Evolutionary conservation across 495 filamentous ascomycete genomes (phyloP).

Genomic region (Penicillium longicatenatum): DNA sequence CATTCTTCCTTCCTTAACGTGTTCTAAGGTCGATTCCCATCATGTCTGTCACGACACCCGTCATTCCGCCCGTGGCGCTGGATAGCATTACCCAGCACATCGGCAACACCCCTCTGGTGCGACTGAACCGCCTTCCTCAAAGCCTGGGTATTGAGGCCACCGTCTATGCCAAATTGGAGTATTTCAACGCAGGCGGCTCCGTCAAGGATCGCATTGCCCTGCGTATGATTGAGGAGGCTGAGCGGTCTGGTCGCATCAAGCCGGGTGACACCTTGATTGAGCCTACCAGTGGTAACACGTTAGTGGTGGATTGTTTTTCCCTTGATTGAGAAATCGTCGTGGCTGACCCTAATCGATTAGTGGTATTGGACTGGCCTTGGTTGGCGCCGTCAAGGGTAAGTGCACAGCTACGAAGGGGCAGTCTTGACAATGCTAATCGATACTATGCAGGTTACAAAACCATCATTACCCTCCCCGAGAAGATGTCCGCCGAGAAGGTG

Average conservation of each 20-base stretch:
- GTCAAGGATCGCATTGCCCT: constrained; percentile 97
- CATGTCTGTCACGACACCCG: constrained; percentile 24
- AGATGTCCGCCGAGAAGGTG: constrained; percentile 99
- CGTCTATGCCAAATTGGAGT: constrained; percentile 93
- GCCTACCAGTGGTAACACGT: constrained; percentile 97
- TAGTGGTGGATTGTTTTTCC: constrained; percentile 26
- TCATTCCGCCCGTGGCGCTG: constrained; percentile 41
- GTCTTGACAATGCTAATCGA: constrained; percentile 3
- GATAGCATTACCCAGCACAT: constrained; percentile 70
- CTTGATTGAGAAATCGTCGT: not conserved
- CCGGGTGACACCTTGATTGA: constrained; percentile 97
- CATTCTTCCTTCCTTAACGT: not conserved
- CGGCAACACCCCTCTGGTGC: constrained; percentile 92
- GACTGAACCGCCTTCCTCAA: constrained; percentile 87
- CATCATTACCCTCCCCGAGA: constrained; percentile 98
- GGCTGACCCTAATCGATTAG: constrained; percentile 41
- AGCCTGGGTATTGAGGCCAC: constrained; percentile 84
- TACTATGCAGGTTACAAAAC: constrained; percentile 72
- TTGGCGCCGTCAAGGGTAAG: constrained; percentile 86
- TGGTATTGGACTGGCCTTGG: constrained; percentile 92
- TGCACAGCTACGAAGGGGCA: not conserved
- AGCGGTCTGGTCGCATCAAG: constrained; percentile 88
- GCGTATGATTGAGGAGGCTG: constrained; percentile 97
- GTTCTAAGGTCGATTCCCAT: not conserved
- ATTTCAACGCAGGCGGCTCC: constrained; percentile 96